Evolutionary conservation across 2,329 filamentous ascomycete genomes (phyloP).

Genomic region (Nigrospora osmanthi): DNA sequence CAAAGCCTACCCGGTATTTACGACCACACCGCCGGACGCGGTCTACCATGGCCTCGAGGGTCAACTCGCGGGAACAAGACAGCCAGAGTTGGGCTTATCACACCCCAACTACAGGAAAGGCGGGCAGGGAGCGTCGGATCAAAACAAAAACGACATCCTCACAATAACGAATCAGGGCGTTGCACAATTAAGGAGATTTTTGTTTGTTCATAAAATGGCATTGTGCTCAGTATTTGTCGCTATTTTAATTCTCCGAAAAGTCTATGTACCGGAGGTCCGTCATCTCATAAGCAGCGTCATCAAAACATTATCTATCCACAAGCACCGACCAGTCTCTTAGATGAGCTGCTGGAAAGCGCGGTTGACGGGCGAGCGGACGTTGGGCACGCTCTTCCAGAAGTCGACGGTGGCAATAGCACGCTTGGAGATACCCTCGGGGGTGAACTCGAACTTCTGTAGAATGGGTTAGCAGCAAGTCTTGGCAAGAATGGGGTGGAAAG

Average conservation of each 20-base stretch:
- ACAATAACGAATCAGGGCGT: too few relatives aligned
- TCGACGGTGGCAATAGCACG: slow-evolving; percentile 85
- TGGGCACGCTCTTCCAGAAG: slow-evolving; percentile 92
- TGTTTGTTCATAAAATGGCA: too few relatives aligned
- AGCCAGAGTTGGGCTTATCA: too few relatives aligned
- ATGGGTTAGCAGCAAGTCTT: slow-evolving; percentile 25
- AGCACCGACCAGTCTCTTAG: slow-evolving; percentile 39
- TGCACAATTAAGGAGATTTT: too few relatives aligned
- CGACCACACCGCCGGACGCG: too few relatives aligned
- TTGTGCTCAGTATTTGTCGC: neutral
- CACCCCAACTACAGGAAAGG: too few relatives aligned
- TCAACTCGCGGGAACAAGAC: too few relatives aligned
- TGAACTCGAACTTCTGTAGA: slow-evolving; percentile 95
- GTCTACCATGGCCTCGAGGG: too few relatives aligned
- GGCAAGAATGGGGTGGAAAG: neutral
- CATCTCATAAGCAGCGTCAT: slow-evolving; percentile 1
- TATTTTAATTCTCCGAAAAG: neutral
- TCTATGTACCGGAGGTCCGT: slow-evolving; percentile 2
- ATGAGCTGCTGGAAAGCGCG: slow-evolving; percentile 96
- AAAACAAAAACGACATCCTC: too few relatives aligned
- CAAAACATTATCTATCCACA: neutral
- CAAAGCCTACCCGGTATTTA: too few relatives aligned
- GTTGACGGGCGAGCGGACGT: slow-evolving; percentile 92
- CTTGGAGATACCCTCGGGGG: slow-evolving; percentile 92
- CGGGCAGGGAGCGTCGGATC: too few relatives aligned